phyloP scores from a whole-genome alignment of 495 filamentous ascomycete species.

The Evansstolkia leycettana region DNA sequence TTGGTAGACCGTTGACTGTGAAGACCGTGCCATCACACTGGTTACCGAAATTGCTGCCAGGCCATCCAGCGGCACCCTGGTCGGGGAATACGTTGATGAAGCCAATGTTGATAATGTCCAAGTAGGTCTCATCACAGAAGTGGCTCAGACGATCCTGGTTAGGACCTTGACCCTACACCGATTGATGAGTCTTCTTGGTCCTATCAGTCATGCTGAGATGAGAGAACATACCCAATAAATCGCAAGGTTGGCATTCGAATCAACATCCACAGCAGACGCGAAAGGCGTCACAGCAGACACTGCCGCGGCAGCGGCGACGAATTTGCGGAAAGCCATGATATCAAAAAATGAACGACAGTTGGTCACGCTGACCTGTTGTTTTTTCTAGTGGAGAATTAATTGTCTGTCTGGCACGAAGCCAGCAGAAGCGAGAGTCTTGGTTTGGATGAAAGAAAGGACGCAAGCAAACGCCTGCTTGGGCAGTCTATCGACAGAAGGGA shows the following conservation, averaged over 20 bases:
- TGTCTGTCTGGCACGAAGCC: slow-evolving; percentile 4
- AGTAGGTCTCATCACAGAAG: slow-evolving; percentile 43
- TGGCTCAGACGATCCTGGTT: slow-evolving; percentile 34
- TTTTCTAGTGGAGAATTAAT: too few relatives aligned
- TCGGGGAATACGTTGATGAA: slow-evolving; percentile 56
- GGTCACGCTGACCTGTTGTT: too few relatives aligned
- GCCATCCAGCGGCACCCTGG: slow-evolving; percentile 38
- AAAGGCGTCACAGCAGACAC: slow-evolving; percentile 16
- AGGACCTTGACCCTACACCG: slow-evolving; percentile 41
- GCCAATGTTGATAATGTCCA: slow-evolving; percentile 57
- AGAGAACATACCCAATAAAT: slow-evolving; percentile 46
- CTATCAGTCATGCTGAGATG: background rate
- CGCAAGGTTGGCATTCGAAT: slow-evolving; percentile 43
- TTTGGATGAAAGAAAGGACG: slow-evolving; percentile 34
- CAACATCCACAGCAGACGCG: slow-evolving; percentile 35
- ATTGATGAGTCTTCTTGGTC: background rate
- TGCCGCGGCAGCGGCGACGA: slow-evolving; percentile 15
- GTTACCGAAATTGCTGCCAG: slow-evolving; percentile 55
- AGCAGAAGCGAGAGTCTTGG: slow-evolving; percentile 10
- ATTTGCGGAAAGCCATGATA: slow-evolving; percentile 20
- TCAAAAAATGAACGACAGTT: slow-evolving; percentile 6
- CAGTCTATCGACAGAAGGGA: too few relatives aligned
- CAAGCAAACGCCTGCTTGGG: slow-evolving; percentile 32
- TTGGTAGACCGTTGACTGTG: slow-evolving; percentile 13
- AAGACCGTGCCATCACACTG: slow-evolving; percentile 44